phyloP scores from a whole-genome alignment of 108 stramenopile genomes.

The Stephanodiscus triporus region DNA sequence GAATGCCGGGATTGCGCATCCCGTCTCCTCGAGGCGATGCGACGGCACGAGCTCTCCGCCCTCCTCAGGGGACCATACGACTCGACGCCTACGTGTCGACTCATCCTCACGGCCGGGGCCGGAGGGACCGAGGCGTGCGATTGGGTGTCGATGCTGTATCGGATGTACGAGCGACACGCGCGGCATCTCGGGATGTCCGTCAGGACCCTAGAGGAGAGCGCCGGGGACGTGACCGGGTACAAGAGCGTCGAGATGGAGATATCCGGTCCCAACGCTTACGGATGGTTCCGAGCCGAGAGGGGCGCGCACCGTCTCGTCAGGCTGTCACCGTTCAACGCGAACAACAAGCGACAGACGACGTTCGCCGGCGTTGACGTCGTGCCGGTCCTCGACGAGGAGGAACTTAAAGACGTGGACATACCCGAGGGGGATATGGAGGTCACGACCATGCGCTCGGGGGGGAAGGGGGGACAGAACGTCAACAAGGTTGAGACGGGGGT shows the following conservation, averaged over 20 bases:
- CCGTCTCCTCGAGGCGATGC: conserved; percentile 49
- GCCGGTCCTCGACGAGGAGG: conserved; percentile 82
- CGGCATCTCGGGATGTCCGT: conserved; percentile 64
- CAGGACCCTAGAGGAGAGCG: conserved; percentile 53
- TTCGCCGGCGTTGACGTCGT: conserved; percentile 95
- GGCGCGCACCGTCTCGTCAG: conserved; percentile 95
- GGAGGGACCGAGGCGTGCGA: conserved; percentile 97
- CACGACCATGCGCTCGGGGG: conserved; percentile 87
- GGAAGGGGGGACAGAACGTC: conserved; percentile 99
- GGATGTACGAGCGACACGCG: conserved; percentile 86
- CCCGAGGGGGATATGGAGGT: conserved; percentile 85
- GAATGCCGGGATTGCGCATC: conserved; percentile 57
- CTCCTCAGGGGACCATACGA: conserved; percentile 80
- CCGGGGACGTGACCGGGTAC: conserved; percentile 87
- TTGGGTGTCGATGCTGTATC: conserved; percentile 84
- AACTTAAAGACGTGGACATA: conserved; percentile 74
- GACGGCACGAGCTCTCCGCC: conserved; percentile 70
- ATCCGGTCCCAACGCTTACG: conserved; percentile 70
- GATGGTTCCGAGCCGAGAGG: conserved; percentile 91
- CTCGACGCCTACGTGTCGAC: conserved; percentile 65
- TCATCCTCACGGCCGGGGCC: conserved; percentile 96
- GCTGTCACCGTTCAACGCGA: conserved; percentile 91
- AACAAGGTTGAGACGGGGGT: conserved; percentile 99
- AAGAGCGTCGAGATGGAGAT: conserved; percentile 87
- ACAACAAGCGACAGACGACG: conserved; percentile 95